Evolutionary conservation across 306 rosid genomes (phyloP).

Genomic region (Clitoria ternatea): DNA sequence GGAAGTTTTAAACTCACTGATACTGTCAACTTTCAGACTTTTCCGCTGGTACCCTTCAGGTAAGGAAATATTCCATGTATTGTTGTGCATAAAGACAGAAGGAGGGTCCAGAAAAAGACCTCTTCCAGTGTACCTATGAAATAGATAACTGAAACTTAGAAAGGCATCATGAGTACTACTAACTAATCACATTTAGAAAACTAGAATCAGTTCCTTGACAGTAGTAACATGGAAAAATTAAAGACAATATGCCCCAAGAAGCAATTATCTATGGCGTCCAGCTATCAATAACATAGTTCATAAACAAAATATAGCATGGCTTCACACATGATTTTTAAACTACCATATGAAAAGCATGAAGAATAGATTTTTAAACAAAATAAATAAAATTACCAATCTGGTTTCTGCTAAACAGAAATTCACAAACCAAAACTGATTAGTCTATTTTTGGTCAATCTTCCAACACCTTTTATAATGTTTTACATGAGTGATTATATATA

Average conservation of each 20-base stretch:
- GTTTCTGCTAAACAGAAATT: neutral
- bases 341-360: neutral
- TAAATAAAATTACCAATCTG: neutral
- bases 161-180: slow-evolving; percentile 15
- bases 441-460: slow-evolving; percentile 16
- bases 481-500: neutral
- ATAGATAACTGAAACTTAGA: slow-evolving; percentile 29
- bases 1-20: slow-evolving; percentile 40
- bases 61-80: slow-evolving; percentile 64
- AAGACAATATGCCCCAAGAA: slow-evolving; percentile 6
- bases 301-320: neutral
- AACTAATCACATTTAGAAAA: slow-evolving; percentile 7
- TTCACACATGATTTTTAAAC: neutral
- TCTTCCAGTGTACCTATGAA: slow-evolving; percentile 89
- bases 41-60: slow-evolving; percentile 55
- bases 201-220: neutral
- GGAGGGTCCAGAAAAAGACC: slow-evolving; percentile 94
- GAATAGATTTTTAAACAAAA: neutral
- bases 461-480: neutral
- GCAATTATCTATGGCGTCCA: neutral
- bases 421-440: slow-evolving; percentile 18
- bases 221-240: neutral
- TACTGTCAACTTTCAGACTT: slow-evolving; percentile 30
- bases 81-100: slow-evolving; percentile 59
- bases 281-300: neutral